These are phyloP conservation scores for Fusarium avenaceum DNA, from an alignment of 2,329 filamentous ascomycete genomes.

Conservation along the genomic window DNA sequence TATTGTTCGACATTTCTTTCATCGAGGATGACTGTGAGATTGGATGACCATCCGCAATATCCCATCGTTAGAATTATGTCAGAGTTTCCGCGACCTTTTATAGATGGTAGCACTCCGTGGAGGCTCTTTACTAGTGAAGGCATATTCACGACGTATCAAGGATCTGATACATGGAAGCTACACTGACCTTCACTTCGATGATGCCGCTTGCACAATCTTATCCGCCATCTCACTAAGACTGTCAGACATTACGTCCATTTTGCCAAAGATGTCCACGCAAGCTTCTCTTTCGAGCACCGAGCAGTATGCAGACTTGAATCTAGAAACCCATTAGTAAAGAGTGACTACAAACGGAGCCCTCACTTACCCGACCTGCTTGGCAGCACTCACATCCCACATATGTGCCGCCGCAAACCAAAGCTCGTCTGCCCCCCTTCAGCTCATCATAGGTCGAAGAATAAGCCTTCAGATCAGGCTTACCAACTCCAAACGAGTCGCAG, in stretches of 20 bases:
- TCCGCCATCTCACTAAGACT: conserved; percentile 37
- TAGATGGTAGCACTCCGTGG: too few relatives aligned
- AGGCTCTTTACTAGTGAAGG: too few relatives aligned
- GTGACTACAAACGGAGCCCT: rapidly evolving
- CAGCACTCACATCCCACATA: conserved; percentile 41
- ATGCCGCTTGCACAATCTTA: conserved; percentile 27
- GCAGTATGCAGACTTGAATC: conserved; percentile 41
- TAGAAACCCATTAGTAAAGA: neutral
- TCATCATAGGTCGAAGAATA: conserved; percentile 38
- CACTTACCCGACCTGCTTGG: conserved; percentile 38
- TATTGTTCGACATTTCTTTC: too few relatives aligned
- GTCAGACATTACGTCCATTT: conserved; percentile 43
- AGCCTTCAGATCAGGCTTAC: conserved; percentile 40
- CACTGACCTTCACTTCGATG: neutral
- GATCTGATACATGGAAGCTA: neutral
- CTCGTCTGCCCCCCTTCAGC: conserved; percentile 27
- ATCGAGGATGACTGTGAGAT: too few relatives aligned
- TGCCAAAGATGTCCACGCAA: conserved; percentile 35
- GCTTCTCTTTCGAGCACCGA: conserved; percentile 38
- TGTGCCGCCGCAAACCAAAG: conserved; percentile 43
- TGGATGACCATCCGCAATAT: too few relatives aligned
- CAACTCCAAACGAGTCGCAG: conserved; percentile 35
- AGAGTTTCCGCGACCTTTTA: too few relatives aligned
- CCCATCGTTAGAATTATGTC: too few relatives aligned
- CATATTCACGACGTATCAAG: neutral